A percentile compares a stretch with the other conserved stretches of the same genome.
Evolutionary conservation across 768 basidiomycete genomes (phyloP).

Genomic region (Clitopilus hobsonii): DNA sequence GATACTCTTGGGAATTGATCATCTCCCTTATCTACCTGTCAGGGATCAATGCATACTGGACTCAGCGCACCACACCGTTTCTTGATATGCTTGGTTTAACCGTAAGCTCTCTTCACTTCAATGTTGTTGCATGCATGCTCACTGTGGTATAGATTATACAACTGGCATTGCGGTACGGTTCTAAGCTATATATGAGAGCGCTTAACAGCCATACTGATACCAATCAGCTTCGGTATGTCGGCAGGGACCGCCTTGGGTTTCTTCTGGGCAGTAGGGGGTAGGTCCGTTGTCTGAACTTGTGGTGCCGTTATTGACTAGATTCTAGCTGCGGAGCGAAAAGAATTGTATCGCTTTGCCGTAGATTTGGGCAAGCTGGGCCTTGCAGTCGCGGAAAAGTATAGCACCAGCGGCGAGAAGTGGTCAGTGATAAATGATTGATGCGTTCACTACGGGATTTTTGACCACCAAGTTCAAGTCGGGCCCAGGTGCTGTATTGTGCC

Average conservation of each 20-base stretch:
- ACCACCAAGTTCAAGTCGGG: conserved; percentile 39
- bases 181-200: neutral
- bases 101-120: conserved; percentile 29
- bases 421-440: conserved; percentile 17
- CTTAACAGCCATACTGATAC: conserved; percentile 1
- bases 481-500: conserved; percentile 54
- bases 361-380: conserved; percentile 66
- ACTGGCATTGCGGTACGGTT: conserved; percentile 51
- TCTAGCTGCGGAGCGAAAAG: conserved; percentile 54
- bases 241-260: conserved; percentile 68
- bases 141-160: conserved; percentile 50
- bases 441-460: neutral
- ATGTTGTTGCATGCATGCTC: neutral
- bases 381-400: conserved; percentile 61
- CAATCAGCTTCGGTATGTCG: conserved; percentile 56
- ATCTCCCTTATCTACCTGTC: neutral
- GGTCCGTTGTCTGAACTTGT: neutral
- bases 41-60: conserved; percentile 75
- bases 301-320: conserved; percentile 4
- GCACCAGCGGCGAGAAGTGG: conserved; percentile 67
- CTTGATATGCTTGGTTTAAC: conserved; percentile 63
- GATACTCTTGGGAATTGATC: neutral
- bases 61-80: conserved; percentile 47
- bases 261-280: conserved; percentile 68
- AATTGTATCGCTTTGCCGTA: conserved; percentile 62